These are phyloP conservation scores for Coemansia sp. DNA, from an alignment of 192 early-diverging fungal genomes.

Conservation along the genomic window DNA sequence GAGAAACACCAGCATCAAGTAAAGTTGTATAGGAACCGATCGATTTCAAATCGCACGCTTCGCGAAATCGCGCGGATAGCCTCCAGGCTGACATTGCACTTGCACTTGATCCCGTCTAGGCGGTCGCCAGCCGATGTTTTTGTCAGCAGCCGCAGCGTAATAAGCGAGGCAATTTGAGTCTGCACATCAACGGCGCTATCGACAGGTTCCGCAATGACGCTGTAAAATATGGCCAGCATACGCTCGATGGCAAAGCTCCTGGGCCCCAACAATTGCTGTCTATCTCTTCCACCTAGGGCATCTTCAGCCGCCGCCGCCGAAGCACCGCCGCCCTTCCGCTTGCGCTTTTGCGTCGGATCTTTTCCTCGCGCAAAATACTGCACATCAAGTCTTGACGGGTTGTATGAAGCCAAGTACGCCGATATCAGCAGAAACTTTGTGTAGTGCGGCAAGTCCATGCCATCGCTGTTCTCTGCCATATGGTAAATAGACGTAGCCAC, in stretches of 20 bases:
- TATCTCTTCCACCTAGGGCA: conserved; percentile 53
- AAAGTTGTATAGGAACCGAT: conserved; percentile 76
- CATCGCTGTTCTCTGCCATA: conserved; percentile 47
- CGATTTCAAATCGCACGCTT: conserved; percentile 83
- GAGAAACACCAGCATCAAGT: not conserved
- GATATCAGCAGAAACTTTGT: conserved; percentile 91
- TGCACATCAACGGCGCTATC: conserved; percentile 72
- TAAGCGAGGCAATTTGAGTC: conserved; percentile 79
- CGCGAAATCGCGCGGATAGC: conserved; percentile 71
- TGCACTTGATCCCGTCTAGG: conserved; percentile 83
- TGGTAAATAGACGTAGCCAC: conserved; percentile 46
- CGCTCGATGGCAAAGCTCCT: conserved; percentile 93
- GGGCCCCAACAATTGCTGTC: conserved; percentile 90
- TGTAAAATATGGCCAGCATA: conserved; percentile 97
- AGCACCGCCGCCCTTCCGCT: conserved; percentile 38
- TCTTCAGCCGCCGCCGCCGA: conserved; percentile 55
- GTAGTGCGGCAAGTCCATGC: conserved; percentile 80
- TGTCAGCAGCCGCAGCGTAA: conserved; percentile 75
- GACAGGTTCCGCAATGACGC: conserved; percentile 70
- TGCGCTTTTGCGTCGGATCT: conserved; percentile 36
- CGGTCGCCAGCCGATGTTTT: conserved; percentile 70
- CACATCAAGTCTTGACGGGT: conserved; percentile 82
- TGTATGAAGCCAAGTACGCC: conserved; percentile 90
- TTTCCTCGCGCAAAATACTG: conserved; percentile 77
- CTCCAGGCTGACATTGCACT: conserved; percentile 87